phyloP scores from a whole-genome alignment of 805 yeast species.

The Saccharomycopsis synnaedendra region DNA sequence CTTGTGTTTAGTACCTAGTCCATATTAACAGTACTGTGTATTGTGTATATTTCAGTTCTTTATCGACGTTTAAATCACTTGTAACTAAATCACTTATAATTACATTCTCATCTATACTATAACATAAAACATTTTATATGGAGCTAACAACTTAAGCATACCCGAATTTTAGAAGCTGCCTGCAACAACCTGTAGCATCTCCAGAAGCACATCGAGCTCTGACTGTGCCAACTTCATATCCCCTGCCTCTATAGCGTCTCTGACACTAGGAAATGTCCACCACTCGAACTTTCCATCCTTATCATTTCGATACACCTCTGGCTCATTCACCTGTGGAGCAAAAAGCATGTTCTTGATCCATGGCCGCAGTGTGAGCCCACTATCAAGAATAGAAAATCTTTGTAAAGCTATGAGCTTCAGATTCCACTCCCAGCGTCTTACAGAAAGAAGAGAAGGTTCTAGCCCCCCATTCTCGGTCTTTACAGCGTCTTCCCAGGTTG shows the following conservation, averaged over 20 bases:
- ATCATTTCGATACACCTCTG: conserved; percentile 23
- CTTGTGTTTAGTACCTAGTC: too few species aligned
- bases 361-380: conserved; percentile 36
- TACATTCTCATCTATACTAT: too few species aligned
- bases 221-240: conserved; percentile 43
- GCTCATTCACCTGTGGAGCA: conserved; percentile 58
- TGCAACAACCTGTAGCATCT: not conserved
- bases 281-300: conserved; percentile 29
- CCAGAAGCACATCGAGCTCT: not conserved
- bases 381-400: conserved; percentile 36
- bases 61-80: too few species aligned
- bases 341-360: conserved; percentile 59
- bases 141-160: too few species aligned
- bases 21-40: too few species aligned
- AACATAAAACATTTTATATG: too few species aligned
- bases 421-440: conserved; percentile 75
- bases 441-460: conserved; percentile 64
- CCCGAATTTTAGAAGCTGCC: too few species aligned
- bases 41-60: too few species aligned
- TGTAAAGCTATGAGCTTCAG: conserved; percentile 48
- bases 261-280: conserved; percentile 65
- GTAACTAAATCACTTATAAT: too few species aligned
- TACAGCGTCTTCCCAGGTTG: conserved; percentile 53
- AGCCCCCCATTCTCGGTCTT: conserved; percentile 38
- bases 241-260: conserved; percentile 47